Evolutionary conservation across 441 rosid genomes (phyloP), one percentile per base, ranked within the genome.

Genomic region (Sinapis alba): DNA sequence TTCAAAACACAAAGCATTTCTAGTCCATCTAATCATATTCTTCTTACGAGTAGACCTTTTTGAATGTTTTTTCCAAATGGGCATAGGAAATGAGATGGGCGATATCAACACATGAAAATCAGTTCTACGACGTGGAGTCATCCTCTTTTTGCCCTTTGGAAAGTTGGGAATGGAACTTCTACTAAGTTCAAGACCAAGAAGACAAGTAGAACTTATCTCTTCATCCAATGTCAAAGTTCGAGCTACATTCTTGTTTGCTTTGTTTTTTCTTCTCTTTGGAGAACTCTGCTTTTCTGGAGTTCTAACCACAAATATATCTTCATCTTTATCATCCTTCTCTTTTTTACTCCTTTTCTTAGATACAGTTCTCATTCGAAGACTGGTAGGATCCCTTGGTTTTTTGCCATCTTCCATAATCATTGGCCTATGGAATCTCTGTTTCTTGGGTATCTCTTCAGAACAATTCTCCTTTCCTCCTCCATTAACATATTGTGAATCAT

Each of bases 271-370:
- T 72, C 9, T 67, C 7, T 60, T 72, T n/a, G 64, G 50, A 6
- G 11, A 10, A 36, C 59, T 77, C 54, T 51, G 65, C 10, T 72
- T 78, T 12, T 61, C 54, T 12, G 77, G 77, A 53, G 77, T 72
- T 16, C 0, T 0, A 60, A 36, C 65, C 58, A 66, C 77, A 2
- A 7, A 4, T 24, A 51, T 2, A 16, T 71, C 68, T 19, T 50
- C 69, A 10, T 38, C 70, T 26, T 67, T 53, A 21, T 11, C 51
- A 0, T 43, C 12, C 9, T 20, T 47, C 10, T 71, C 62, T 0
- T 71, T 71, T 0, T 38, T 54, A 18, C 43, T 72, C 2, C 60
- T 60, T 54, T 61, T 72, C 0, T 3, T 61, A 0, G 69, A 65
- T 34, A 50, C 27, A 61, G 76, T 77, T 26, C 72, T 77, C 15